Percentiles rank a stretch among this genome's conserved stretches.
phyloP scores from a whole-genome alignment of 352 stramenopile species.

The Globisporangium ultimum region DNA sequence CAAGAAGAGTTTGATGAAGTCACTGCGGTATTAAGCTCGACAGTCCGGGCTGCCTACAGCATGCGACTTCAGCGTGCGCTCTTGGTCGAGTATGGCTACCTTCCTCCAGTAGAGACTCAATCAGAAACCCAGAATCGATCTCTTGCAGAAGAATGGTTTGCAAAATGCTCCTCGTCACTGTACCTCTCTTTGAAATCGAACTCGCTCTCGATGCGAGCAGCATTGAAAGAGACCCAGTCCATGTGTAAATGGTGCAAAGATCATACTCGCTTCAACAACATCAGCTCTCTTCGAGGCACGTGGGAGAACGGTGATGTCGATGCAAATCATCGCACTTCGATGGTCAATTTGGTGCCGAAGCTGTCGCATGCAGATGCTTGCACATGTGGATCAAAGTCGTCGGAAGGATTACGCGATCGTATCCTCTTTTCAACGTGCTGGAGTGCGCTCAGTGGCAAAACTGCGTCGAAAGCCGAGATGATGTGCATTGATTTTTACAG shows the following conservation, averaged over 20 bases:
- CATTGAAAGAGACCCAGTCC: constrained; percentile 72
- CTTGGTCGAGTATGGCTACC: constrained; percentile 55
- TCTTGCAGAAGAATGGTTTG: constrained; percentile 80
- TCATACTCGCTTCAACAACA: constrained; percentile 80
- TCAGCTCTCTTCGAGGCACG: constrained; percentile 67
- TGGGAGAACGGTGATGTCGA: constrained; percentile 20
- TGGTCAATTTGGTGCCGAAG: background rate
- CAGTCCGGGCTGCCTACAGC: constrained; percentile 75
- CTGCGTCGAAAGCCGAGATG: constrained; percentile 80
- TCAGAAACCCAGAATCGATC: constrained; percentile 50
- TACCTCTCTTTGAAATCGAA: constrained; percentile 87
- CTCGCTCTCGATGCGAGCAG: constrained; percentile 78
- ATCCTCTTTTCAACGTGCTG: constrained; percentile 86
- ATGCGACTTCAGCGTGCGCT: constrained; percentile 71
- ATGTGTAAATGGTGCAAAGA: constrained; percentile 87
- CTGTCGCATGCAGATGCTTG: constrained; percentile 32
- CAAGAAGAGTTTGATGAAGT: constrained; percentile 67
- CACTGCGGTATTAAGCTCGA: constrained; percentile 50
- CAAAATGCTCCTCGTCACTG: constrained; percentile 73
- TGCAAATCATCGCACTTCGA: constrained; percentile 11
- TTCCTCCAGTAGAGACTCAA: constrained; percentile 49
- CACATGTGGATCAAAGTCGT: constrained; percentile 61
- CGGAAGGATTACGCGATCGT: constrained; percentile 50
- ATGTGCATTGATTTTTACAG: constrained; percentile 89
- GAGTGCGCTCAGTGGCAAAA: constrained; percentile 73